Percentiles rank a stretch among this genome's conserved stretches.
phyloP scores from a whole-genome alignment of 192 early-diverging fungal species.

The Rhizophagus clarus region DNA sequence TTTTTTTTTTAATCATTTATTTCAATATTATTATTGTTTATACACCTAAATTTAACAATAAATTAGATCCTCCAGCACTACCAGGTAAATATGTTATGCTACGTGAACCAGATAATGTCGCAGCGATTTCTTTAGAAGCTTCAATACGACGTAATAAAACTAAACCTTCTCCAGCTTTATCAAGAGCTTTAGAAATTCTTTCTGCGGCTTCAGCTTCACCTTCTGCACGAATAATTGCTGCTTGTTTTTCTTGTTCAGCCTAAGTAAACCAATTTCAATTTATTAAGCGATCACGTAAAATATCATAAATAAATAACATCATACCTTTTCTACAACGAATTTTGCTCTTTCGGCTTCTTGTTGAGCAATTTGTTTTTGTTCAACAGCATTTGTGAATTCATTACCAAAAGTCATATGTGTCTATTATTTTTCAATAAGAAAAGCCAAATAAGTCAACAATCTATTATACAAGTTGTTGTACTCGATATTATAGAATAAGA shows the following conservation, averaged over 20 bases:
- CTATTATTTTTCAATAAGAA: conserved; percentile 43
- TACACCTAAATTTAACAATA: conserved; percentile 71
- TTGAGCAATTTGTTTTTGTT: conserved; percentile 98
- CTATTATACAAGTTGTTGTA: background rate
- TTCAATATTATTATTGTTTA: conserved; percentile 1
- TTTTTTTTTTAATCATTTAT: too few relatives aligned
- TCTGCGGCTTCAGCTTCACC: conserved; percentile 97
- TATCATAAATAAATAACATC: background rate
- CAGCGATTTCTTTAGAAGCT: conserved; percentile 94
- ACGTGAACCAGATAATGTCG: conserved; percentile 74
- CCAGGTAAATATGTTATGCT: conserved; percentile 93
- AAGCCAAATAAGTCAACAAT: background rate
- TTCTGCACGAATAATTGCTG: conserved; percentile 96
- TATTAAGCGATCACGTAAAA: background rate
- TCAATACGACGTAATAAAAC: conserved; percentile 97
- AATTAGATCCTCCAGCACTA: conserved; percentile 62
- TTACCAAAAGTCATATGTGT: conserved; percentile 99
- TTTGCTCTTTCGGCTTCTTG: conserved; percentile 99
- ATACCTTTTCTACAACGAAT: conserved; percentile 90
- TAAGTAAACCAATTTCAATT: background rate
- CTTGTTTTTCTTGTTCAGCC: conserved; percentile 98
- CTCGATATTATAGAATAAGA: background rate
- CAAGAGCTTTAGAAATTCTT: conserved; percentile 83
- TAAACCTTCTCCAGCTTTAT: conserved; percentile 90
- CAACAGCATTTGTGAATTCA: conserved; percentile 98